Evolutionary conservation across 2,329 filamentous ascomycete species (phyloP).

Genomic region (Sarocladiaceae sp.): DNA sequence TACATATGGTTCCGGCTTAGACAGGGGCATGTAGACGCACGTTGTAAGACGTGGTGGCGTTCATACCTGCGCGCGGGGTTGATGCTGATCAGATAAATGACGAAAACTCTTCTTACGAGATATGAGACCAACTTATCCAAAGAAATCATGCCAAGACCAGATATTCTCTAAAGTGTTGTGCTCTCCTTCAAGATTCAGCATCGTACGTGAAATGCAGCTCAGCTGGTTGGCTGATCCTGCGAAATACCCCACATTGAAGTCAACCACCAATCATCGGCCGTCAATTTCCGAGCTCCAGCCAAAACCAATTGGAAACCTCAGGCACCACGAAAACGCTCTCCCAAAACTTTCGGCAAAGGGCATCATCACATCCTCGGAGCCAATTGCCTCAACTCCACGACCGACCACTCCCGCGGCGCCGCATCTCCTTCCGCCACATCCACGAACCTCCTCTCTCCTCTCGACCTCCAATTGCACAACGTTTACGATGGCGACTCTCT

Average conservation of each 20-base stretch:
- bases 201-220: conserved; percentile 8
- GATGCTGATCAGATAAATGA: no score
- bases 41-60: background rate
- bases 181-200: background rate
- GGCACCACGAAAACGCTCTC: conserved; percentile 29
- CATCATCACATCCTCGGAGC: conserved; percentile 27
- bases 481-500: conserved; percentile 60
- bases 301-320: conserved; percentile 33
- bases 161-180: background rate
- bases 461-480: conserved; percentile 19
- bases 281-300: conserved; percentile 41
- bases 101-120: no score
- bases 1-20: conserved; percentile 6
- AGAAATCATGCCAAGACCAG: no score
- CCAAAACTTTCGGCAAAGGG: conserved; percentile 38
- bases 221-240: conserved; percentile 6
- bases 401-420: conserved; percentile 2
- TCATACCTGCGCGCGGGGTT: no score
- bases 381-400: conserved; percentile 8
- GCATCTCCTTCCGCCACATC: conserved; percentile 17
- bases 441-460: conserved; percentile 9
- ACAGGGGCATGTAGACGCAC: background rate
- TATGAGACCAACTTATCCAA: background rate
- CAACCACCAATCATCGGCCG: conserved; percentile 35
- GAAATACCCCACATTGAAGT: conserved; percentile 18